Base-by-base conservation (phyloP, 768 basidiomycete genomes). In the Phylloporus rhodoxanthus region DNA sequence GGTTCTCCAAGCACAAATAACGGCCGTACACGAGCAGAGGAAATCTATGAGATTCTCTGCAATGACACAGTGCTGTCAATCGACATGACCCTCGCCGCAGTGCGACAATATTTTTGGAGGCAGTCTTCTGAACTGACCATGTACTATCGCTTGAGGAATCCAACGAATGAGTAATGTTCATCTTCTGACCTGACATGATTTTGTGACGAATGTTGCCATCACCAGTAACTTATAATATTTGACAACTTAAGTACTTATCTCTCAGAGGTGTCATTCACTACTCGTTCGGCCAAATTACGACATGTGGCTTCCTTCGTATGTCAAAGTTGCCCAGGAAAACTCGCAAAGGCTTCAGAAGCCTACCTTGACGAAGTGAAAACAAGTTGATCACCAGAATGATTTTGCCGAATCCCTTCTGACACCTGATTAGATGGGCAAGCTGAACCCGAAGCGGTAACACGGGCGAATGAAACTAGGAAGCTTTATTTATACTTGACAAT, bases 21-120 rank as follows among this genome's bases (percentile, higher is more conserved):
- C 41, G 53, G 54, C 50, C 61, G 54, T 51, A 53, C 53, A 8
- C 70, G 68, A 52, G 71, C 80, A 9, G 90, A 91, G 57, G 85
- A 91, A 21, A 60, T 77, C 25, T 86, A 90, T 64, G 94, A 98
- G 69, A 81, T 98, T 38, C 65, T 96, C 23, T 96, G 93, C 68
- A 91, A 90, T 57, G 87, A 91, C 53, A 72, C 77, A n/a, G 71
- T 88, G 14, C 73, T 98, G 29, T 87, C 94, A 20, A 72, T 87
- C 23, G 82, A 84, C 55, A 92, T 95, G 83, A 94, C 89, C 5
- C 76, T 99, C 30, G 94, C 89, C 4, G 87, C 87, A 15, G 85
- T 94, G 50, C 82, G 91, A 52, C 91, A 94, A 65, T 96, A 81
- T 58, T 79, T 92, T 19, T 96, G 91, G 91, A 82, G 80, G 58